phyloP scores from a whole-genome alignment of 768 basidiomycete species.

The Rhodotorula taiwanensis region DNA sequence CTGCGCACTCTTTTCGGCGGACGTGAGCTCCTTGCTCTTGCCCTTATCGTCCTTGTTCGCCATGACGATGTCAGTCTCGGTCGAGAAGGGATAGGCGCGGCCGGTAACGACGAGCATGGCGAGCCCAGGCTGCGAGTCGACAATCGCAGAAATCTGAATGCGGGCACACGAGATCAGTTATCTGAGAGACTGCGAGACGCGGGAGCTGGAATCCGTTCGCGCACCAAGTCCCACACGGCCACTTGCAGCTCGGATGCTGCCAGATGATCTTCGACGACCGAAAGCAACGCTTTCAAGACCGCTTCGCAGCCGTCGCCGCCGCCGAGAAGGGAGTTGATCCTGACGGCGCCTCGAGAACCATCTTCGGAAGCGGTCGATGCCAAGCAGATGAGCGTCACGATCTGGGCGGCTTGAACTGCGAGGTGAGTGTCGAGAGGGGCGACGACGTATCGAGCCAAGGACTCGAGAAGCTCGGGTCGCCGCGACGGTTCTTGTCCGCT shows the following conservation, averaged over 20 bases:
- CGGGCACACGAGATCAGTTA: no score
- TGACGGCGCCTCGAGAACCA: constrained; percentile 49
- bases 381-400: constrained; percentile 15
- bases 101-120: constrained; percentile 72
- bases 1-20: constrained; percentile 39
- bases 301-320: constrained; percentile 60
- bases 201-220: not conserved
- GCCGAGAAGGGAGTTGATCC: constrained; percentile 69
- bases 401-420: constrained; percentile 17
- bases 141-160: constrained; percentile 52
- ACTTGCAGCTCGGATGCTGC: constrained; percentile 52
- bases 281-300: constrained; percentile 21
- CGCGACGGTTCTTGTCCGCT: not conserved
- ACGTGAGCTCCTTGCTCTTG: constrained; percentile 40
- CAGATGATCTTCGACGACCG: constrained; percentile 22
- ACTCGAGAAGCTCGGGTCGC: constrained; percentile 26
- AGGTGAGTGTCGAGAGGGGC: constrained; percentile 19
- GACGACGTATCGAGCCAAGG: constrained; percentile 15
- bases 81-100: constrained; percentile 50
- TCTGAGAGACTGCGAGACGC: no score
- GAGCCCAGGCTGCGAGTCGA: constrained; percentile 80
- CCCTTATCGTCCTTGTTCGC: constrained; percentile 46
- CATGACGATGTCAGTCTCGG: constrained; percentile 27
- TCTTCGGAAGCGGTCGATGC: not conserved
- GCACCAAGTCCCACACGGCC: constrained; percentile 75